These are phyloP conservation scores for Geotrichum phurueaensis DNA, from an alignment of 1,139 yeast genomes.

Conservation along the genomic window DNA sequence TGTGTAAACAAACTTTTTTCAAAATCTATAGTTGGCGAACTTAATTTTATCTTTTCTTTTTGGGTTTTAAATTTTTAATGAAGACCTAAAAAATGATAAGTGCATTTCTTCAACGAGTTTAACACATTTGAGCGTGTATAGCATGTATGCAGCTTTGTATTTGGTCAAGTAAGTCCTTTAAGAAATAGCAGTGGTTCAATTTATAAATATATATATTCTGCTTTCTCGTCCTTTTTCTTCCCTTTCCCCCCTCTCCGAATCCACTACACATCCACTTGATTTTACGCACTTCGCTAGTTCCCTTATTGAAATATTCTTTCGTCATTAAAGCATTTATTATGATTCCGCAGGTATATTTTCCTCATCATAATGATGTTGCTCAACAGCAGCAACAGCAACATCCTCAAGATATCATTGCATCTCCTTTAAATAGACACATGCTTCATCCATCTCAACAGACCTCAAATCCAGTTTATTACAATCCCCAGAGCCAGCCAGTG, in stretches of 20 bases:
- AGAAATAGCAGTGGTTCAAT: neutral
- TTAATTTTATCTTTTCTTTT: neutral
- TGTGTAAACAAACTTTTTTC: neutral
- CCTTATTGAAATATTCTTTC: neutral
- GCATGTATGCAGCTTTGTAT: neutral
- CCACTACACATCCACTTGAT: neutral
- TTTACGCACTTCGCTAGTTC: neutral
- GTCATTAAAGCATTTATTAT: neutral
- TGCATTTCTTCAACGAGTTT: neutral
- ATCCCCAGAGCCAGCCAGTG: neutral
- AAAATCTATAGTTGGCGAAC: neutral
- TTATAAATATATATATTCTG: neutral
- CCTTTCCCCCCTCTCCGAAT: neutral
- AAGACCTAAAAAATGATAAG: neutral
- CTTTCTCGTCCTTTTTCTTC: neutral
- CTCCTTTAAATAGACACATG: neutral
- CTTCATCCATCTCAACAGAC: neutral
- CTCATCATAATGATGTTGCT: neutral
- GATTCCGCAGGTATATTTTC: neutral
- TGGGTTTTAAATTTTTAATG: neutral
- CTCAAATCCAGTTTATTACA: neutral
- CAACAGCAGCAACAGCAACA: neutral
- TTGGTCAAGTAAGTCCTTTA: neutral
- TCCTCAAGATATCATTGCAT: neutral
- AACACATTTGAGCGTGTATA: neutral